Conservation (phyloP, 768 basidiomycete genomes). For the Cytidiella melzeri region DNA sequence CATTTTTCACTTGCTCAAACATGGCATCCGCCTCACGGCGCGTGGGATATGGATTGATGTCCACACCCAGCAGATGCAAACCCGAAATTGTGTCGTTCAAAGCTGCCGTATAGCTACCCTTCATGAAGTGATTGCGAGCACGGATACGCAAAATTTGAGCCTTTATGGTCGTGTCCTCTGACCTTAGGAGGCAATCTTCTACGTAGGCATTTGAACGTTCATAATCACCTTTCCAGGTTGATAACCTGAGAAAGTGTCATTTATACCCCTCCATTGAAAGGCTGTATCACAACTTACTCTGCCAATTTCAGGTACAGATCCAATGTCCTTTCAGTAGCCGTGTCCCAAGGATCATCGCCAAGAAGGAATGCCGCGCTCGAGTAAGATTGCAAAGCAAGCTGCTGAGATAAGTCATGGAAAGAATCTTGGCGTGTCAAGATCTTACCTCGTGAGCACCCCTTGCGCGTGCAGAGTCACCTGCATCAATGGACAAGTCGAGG, state of each 20-base stretch:
- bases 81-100: conserved; percentile 54
- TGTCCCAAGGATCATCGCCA: conserved; percentile 46
- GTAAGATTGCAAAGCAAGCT: conserved; percentile 62
- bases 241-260: conserved; percentile 34
- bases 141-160: conserved; percentile 51
- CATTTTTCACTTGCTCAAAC: conserved; percentile 67
- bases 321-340: conserved; percentile 42
- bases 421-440: not conserved
- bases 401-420: not conserved
- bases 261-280: too few relatives aligned
- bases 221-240: conserved; percentile 65
- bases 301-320: conserved; percentile 51
- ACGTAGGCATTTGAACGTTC: conserved; percentile 46
- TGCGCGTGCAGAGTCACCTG: conserved; percentile 65
- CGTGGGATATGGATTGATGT: conserved; percentile 48
- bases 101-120: conserved; percentile 49
- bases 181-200: conserved; percentile 46
- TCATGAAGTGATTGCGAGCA: conserved; percentile 59
- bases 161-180: conserved; percentile 46
- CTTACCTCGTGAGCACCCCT: conserved; percentile 70
- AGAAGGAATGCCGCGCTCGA: conserved; percentile 52
- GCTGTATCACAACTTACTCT: conserved; percentile 39
- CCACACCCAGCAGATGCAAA: conserved; percentile 55
- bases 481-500: conserved; percentile 54
- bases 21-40: conserved; percentile 50